Evolutionary conservation across 2,329 filamentous ascomycete species (phyloP).

Genomic region (Xylariaceae sp.): DNA sequence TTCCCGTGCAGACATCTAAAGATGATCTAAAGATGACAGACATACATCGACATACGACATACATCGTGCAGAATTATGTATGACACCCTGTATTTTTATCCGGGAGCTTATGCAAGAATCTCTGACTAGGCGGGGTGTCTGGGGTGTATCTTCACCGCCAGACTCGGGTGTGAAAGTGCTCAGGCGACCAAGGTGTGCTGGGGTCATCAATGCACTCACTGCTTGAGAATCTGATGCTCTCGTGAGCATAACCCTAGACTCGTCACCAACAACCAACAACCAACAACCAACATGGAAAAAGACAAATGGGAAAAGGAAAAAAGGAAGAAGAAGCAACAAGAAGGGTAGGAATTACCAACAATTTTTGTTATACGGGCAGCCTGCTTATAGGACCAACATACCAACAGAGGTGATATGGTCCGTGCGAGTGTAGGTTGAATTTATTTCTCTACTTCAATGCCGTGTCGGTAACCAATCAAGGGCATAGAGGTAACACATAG

Average conservation of each 20-base stretch:
- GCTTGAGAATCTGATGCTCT: slow-evolving; percentile 20
- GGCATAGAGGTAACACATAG: background rate
- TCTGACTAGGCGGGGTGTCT: slow-evolving; percentile 11
- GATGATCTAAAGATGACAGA: slow-evolving; percentile 18
- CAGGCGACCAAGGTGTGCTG: slow-evolving; percentile 23
- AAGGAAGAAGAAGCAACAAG: background rate
- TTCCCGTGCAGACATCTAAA: slow-evolving; percentile 18
- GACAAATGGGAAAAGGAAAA: background rate
- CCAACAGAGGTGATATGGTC: slow-evolving; percentile 4
- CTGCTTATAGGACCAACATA: background rate
- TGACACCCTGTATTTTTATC: slow-evolving; percentile 3
- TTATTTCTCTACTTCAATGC: slow-evolving; percentile 14
- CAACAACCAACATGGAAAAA: background rate
- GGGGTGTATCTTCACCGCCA: slow-evolving; percentile 28
- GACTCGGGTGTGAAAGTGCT: slow-evolving; percentile 19
- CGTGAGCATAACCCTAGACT: slow-evolving; percentile 17
- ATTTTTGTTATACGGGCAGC: background rate
- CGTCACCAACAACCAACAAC: slow-evolving; percentile 1
- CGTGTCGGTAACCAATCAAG: slow-evolving; percentile 32
- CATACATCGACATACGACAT: too few relatives aligned
- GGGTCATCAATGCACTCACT: too few relatives aligned
- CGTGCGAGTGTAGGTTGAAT: slow-evolving; percentile 2
- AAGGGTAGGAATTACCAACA: too few relatives aligned
- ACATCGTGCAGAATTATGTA: slow-evolving; percentile 15
- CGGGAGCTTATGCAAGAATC: slow-evolving; percentile 18